Evolutionary conservation across 352 stramenopile species (phyloP).

Genomic region (Phytophthora litchii): DNA sequence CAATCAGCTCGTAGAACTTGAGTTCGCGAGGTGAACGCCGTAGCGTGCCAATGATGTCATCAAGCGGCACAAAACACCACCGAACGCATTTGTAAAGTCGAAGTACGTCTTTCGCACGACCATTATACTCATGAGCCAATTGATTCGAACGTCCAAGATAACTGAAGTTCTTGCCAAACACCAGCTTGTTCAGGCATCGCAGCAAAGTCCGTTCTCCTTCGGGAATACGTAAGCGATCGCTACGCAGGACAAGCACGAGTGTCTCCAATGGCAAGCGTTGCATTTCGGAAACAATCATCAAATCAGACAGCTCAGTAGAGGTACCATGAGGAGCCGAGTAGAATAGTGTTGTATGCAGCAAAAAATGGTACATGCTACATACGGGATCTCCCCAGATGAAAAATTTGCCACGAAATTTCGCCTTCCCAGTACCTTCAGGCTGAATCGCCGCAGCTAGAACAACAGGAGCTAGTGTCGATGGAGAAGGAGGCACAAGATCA

Average conservation of each 20-base stretch:
- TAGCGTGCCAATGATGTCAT: slow-evolving; percentile 62
- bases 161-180: slow-evolving; percentile 40
- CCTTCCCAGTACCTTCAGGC: slow-evolving; percentile 24
- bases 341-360: slow-evolving; percentile 69
- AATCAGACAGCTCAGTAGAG: slow-evolving; percentile 29
- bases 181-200: slow-evolving; percentile 45
- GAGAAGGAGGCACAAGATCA: slow-evolving; percentile 27
- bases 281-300: slow-evolving; percentile 47
- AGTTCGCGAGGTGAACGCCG: slow-evolving; percentile 47
- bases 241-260: slow-evolving; percentile 60
- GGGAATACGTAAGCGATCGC: slow-evolving; percentile 63
- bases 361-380: slow-evolving; percentile 74
- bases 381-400: slow-evolving; percentile 65
- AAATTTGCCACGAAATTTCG: slow-evolving; percentile 35
- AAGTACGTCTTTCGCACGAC: slow-evolving; percentile 45
- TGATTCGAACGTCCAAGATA: slow-evolving; percentile 13
- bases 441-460: slow-evolving; percentile 14
- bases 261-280: slow-evolving; percentile 61
- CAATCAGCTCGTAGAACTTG: slow-evolving; percentile 66
- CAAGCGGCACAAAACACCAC: slow-evolving; percentile 65
- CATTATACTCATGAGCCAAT: slow-evolving; percentile 33
- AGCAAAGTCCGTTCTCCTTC: slow-evolving; percentile 60
- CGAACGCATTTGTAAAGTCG: slow-evolving; percentile 65
- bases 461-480: slow-evolving; percentile 20
- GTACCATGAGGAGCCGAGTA: slow-evolving; percentile 45